Conservation (phyloP, 2,329 filamentous ascomycete genomes). For the Trichoderma oligosporum region DNA sequence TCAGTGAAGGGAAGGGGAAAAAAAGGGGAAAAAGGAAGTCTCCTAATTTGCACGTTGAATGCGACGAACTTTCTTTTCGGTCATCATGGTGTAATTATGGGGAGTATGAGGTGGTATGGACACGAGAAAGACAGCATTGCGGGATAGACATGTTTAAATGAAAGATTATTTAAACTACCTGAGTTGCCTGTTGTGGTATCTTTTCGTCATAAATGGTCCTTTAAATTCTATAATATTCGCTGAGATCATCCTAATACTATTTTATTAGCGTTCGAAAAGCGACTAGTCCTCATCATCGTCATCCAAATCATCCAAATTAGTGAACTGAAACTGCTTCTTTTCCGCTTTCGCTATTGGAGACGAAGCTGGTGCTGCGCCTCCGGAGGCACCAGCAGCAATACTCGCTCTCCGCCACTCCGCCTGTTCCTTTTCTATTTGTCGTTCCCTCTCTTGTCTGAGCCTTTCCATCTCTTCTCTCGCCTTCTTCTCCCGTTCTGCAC, state of each 20-base stretch:
- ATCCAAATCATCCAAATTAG: constrained; percentile 51
- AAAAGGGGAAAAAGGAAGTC: not conserved
- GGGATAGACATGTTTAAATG: constrained; percentile 17
- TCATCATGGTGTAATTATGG: not conserved
- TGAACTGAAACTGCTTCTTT: constrained; percentile 56
- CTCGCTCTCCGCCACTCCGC: constrained; percentile 42
- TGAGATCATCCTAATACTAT: not conserved
- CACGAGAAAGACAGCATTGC: constrained; percentile 8
- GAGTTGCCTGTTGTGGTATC: not conserved
- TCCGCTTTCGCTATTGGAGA: constrained; percentile 31
- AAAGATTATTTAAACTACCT: not conserved
- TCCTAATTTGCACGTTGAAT: constrained; percentile 7
- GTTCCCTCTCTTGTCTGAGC: constrained; percentile 41
- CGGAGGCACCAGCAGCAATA: constrained; percentile 27
- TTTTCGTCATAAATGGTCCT: too few species aligned
- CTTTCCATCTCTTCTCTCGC: constrained; percentile 39
- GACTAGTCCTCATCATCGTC: constrained; percentile 41
- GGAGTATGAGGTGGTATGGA: not conserved
- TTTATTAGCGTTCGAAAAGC: not conserved
- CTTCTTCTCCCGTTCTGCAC: constrained; percentile 44
- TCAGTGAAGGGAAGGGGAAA: not conserved
- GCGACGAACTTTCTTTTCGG: not conserved
- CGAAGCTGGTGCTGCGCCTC: constrained; percentile 26
- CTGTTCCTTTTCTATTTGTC: constrained; percentile 41
- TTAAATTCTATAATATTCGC: not conserved